phyloP scores from a whole-genome alignment of 345 rosid species.

The Crucihimalaya himalaica region DNA sequence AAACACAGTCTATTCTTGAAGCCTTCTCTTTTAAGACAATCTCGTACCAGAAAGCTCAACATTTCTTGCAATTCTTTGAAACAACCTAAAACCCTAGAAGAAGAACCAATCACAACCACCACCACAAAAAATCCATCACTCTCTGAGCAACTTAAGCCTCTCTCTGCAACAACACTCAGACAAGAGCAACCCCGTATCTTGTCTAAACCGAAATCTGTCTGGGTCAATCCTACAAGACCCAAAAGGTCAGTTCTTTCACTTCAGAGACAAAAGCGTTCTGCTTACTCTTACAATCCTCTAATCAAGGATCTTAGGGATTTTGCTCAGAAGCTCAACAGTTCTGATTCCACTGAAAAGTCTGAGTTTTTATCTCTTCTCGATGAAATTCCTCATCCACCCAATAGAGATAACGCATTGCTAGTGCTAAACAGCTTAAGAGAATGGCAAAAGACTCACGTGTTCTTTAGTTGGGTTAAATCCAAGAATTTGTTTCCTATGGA shows the following conservation, averaged over 20 bases:
- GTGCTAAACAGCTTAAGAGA: slow-evolving; percentile 66
- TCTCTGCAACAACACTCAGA: slow-evolving; percentile 65
- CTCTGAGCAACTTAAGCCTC: slow-evolving; percentile 84
- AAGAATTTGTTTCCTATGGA: slow-evolving; percentile 77
- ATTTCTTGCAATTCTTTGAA: slow-evolving; percentile 49
- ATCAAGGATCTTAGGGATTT: slow-evolving; percentile 62
- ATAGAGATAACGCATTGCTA: slow-evolving; percentile 66
- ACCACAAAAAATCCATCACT: slow-evolving; percentile 55
- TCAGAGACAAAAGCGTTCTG: slow-evolving; percentile 71
- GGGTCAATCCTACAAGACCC: slow-evolving; percentile 85
- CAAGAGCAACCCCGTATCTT: slow-evolving; percentile 48
- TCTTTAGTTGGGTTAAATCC: slow-evolving; percentile 74
- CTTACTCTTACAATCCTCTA: slow-evolving; percentile 62
- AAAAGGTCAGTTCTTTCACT: slow-evolving; percentile 85
- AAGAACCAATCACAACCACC: slow-evolving; percentile 32
- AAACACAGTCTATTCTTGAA: slow-evolving; percentile 45
- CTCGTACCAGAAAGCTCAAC: slow-evolving; percentile 42
- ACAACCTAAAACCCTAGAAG: slow-evolving; percentile 42
- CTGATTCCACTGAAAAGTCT: slow-evolving; percentile 49
- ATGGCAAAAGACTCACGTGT: slow-evolving; percentile 70
- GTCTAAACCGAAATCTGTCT: slow-evolving; percentile 75
- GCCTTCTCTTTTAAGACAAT: slow-evolving; percentile 37
- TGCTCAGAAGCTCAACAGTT: slow-evolving; percentile 69
- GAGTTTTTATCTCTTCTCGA: slow-evolving; percentile 50
- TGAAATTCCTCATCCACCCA: slow-evolving; percentile 59